Evolutionary conservation across 495 filamentous ascomycete genomes (phyloP).

Genomic region (Penicillium lividum): DNA sequence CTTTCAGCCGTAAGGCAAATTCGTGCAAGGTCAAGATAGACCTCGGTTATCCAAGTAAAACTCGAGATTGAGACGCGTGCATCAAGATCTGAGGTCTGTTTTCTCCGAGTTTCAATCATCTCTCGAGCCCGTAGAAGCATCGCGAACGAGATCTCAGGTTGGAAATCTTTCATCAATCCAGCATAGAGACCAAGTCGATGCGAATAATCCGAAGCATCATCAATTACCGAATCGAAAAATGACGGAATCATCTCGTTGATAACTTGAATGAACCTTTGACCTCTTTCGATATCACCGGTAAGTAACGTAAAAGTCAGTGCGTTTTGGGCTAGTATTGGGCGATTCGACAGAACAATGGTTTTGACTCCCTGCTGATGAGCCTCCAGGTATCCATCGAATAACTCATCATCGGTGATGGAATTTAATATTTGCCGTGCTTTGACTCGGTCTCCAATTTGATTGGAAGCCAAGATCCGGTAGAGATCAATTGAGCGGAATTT

Average conservation of each 20-base stretch:
- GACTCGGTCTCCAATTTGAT: slow-evolving; percentile 18
- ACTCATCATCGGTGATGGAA: slow-evolving; percentile 21
- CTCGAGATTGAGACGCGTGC: slow-evolving; percentile 18
- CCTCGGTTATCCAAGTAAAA: slow-evolving; percentile 13
- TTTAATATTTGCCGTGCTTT: slow-evolving; percentile 22
- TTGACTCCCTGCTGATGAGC: slow-evolving; percentile 14
- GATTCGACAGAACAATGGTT: no score
- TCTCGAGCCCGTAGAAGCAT: slow-evolving; percentile 22
- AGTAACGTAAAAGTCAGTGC: slow-evolving; percentile 18
- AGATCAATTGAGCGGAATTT: slow-evolving; percentile 18
- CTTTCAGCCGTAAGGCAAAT: slow-evolving; percentile 16
- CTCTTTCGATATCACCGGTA: slow-evolving; percentile 18
- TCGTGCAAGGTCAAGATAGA: slow-evolving; percentile 22
- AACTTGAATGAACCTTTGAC: slow-evolving; percentile 14
- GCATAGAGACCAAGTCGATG: slow-evolving; percentile 13
- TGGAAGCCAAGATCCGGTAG: slow-evolving; percentile 24
- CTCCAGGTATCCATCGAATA: slow-evolving; percentile 22
- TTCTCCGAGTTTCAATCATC: slow-evolving; percentile 20
- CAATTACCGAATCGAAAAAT: slow-evolving; percentile 19
- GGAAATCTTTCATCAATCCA: slow-evolving; percentile 18
- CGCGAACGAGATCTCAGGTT: slow-evolving; percentile 19
- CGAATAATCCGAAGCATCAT: slow-evolving; percentile 16
- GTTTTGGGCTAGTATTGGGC: slow-evolving; percentile 20
- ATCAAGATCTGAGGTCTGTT: slow-evolving; percentile 24
- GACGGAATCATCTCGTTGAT: slow-evolving; percentile 19